These are phyloP conservation scores for Hypsizygus marmoreus DNA, from an alignment of 768 basidiomycete genomes.

Conservation along the genomic window DNA sequence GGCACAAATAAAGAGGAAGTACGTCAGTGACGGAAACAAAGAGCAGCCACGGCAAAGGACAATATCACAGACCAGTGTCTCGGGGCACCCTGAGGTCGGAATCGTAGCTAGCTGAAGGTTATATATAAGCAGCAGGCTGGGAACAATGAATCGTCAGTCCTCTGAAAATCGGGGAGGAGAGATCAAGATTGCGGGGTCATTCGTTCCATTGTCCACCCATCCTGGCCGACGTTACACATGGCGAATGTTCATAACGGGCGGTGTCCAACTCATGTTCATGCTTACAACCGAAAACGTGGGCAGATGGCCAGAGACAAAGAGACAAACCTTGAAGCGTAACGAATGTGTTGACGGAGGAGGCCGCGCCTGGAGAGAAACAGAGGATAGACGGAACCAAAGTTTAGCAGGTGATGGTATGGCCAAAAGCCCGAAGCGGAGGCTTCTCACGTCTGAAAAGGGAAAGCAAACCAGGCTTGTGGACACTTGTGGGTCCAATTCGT, in stretches of 20 bases:
- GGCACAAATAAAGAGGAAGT: slow-evolving; percentile 16
- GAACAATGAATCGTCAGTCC: slow-evolving; percentile 32
- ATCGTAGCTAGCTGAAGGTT: slow-evolving; percentile 24
- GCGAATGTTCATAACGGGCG: slow-evolving; percentile 9
- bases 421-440: slow-evolving; percentile 29
- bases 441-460: slow-evolving; percentile 43
- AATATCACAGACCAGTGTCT: slow-evolving; percentile 30
- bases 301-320: slow-evolving; percentile 16
- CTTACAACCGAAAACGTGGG: slow-evolving; percentile 9
- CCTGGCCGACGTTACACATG: slow-evolving; percentile 10
- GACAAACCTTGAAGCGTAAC: slow-evolving; percentile 54
- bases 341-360: slow-evolving; percentile 71
- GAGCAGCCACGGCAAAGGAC: slow-evolving; percentile 14
- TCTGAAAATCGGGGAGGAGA: slow-evolving; percentile 10
- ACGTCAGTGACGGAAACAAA: slow-evolving; percentile 32
- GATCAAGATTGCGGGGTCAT: slow-evolving; percentile 22
- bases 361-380: slow-evolving; percentile 52
- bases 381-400: slow-evolving; percentile 21
- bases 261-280: slow-evolving; percentile 1
- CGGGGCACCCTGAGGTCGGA: slow-evolving; percentile 19
- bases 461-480: slow-evolving; percentile 46
- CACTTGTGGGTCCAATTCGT: slow-evolving; percentile 54
- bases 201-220: slow-evolving; percentile 24
- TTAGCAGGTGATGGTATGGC: slow-evolving; percentile 18
- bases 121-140: slow-evolving; percentile 31